Conservation (phyloP, 2,329 filamentous ascomycete species). For the Alternaria tenuissima region DNA sequence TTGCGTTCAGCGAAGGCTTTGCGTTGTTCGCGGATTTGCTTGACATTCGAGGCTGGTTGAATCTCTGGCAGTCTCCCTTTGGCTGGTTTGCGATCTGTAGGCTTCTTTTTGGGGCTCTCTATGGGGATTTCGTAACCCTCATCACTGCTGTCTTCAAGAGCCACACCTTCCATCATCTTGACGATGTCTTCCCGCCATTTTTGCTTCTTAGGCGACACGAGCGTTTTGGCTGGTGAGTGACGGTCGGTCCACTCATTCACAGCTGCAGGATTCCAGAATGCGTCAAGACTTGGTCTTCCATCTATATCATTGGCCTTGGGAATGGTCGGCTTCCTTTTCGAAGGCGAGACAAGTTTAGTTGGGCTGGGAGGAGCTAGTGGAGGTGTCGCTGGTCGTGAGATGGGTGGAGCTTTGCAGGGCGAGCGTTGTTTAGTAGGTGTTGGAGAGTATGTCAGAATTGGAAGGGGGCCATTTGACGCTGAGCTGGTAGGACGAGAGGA, state of each 20-base stretch:
- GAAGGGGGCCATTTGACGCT: slow-evolving; percentile 32
- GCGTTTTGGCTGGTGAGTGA: slow-evolving; percentile 47
- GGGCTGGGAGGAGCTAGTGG: slow-evolving; percentile 38
- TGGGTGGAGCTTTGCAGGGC: slow-evolving; percentile 44
- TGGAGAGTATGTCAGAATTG: slow-evolving; percentile 47
- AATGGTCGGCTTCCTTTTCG: slow-evolving; percentile 45
- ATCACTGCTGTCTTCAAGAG: slow-evolving; percentile 36
- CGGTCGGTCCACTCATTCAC: slow-evolving; percentile 50
- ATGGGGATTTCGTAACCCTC: slow-evolving; percentile 30
- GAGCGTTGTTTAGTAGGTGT: slow-evolving; percentile 46
- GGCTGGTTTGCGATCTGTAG: slow-evolving; percentile 17
- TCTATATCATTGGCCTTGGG: slow-evolving; percentile 38
- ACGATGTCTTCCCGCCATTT: slow-evolving; percentile 43
- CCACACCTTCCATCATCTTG: slow-evolving; percentile 37
- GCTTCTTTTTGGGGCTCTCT: slow-evolving; percentile 29
- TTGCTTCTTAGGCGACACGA: slow-evolving; percentile 48
- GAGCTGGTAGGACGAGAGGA: slow-evolving; percentile 44
- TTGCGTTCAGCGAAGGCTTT: slow-evolving; percentile 71
- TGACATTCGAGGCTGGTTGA: slow-evolving; percentile 20
- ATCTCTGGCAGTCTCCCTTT: slow-evolving; percentile 14
- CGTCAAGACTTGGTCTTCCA: slow-evolving; percentile 47
- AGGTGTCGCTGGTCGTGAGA: slow-evolving; percentile 44
- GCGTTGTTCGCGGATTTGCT: slow-evolving; percentile 40
- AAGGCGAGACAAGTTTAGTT: slow-evolving; percentile 48
- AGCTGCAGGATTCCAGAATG: slow-evolving; percentile 49